Evolutionary conservation across 2,329 filamentous ascomycete species (phyloP), one percentile per base, ranked within the genome.

Genomic region (Ascochyta fabae): DNA sequence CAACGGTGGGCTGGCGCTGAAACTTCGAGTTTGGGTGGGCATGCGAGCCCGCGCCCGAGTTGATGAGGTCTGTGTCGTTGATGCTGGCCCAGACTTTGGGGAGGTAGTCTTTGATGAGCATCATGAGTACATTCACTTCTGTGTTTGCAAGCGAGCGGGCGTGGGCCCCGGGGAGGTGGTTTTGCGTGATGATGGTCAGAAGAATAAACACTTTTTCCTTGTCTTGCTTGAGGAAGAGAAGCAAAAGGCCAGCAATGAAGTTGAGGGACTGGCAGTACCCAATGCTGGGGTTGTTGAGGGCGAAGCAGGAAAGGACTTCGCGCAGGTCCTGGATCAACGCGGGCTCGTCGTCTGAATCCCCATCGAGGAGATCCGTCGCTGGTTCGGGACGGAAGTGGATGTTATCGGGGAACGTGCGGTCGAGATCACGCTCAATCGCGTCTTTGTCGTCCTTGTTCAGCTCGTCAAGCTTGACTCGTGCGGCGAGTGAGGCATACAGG

Each of bases 201-300:
- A 98, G 86, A 86, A 93, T 92, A 71, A 98, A 98, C 3, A 89
- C 86, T 66, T 96, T 93, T 75, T 97, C 93, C 73, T 96, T 94
- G 4, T 90, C 88, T 84, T 86, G 69, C 59, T 81, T 75, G 45
- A 97, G 87, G 73, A 98, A 97, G 3, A 98, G 83, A 2, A 98
- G 85, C 1, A 98, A 81, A 48, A 98, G 83, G 4, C 93, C 94
- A 4, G 94, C 92, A 46, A 98, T 84, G 76, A 98, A 98, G 75
- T 98, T 98, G 27, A 98, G 85, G 19, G 91, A 96, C 74, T 98
- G 94, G 70, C 94, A 98, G 75, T 98, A 98, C 13, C 94, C 94
- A 64, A 97, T 96, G 50, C 86, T 86, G 0, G 94, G 92, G 67
- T 96, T 96, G 78, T 96, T 91, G 38, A 96, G 84, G 2, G 94